Percentiles rank a stretch among this genome's conserved stretches.
Evolutionary conservation across 371 early-diverging fungal species (phyloP).

Genomic region (Capniomyces stellatus): DNA sequence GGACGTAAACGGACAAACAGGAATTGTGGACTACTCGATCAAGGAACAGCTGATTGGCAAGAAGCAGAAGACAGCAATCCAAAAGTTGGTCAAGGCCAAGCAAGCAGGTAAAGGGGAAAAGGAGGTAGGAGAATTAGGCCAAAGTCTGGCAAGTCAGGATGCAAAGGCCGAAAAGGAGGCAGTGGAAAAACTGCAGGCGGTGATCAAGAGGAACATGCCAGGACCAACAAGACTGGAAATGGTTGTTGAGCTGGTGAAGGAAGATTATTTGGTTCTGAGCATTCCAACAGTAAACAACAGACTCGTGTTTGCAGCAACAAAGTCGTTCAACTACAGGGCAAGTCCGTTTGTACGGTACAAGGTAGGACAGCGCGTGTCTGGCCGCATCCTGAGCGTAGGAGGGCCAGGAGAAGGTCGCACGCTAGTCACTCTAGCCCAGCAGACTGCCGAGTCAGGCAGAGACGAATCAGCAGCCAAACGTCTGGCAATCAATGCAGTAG

Average conservation of each 20-base stretch:
- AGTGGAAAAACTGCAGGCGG: too few relatives aligned
- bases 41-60: conserved; percentile 16
- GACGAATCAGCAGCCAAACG: conserved; percentile 20
- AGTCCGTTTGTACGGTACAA: conserved; percentile 34
- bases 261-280: conserved; percentile 47
- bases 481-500: conserved; percentile 25
- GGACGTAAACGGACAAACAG: conserved; percentile 41
- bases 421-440: too few relatives aligned
- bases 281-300: conserved; percentile 31
- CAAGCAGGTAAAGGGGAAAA: conserved; percentile 4
- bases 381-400: conserved; percentile 26
- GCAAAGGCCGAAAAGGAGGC: conserved; percentile 4
- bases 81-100: background rate
- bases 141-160: background rate
- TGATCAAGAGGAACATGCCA: too few relatives aligned
- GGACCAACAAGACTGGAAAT: conserved; percentile 23
- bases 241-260: conserved; percentile 48
- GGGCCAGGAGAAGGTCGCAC: conserved; percentile 6
- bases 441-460: too few relatives aligned
- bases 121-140: conserved; percentile 5
- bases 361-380: conserved; percentile 34
- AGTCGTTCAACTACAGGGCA: conserved; percentile 32
- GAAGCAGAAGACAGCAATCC: conserved; percentile 5
- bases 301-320: conserved; percentile 35
- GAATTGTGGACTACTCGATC: conserved; percentile 38